A percentile compares a stretch with the other conserved stretches of the same genome.
Conservation (phyloP, 176 grass and related monocot genomes). For the Bonia amplexicaulis region DNA sequence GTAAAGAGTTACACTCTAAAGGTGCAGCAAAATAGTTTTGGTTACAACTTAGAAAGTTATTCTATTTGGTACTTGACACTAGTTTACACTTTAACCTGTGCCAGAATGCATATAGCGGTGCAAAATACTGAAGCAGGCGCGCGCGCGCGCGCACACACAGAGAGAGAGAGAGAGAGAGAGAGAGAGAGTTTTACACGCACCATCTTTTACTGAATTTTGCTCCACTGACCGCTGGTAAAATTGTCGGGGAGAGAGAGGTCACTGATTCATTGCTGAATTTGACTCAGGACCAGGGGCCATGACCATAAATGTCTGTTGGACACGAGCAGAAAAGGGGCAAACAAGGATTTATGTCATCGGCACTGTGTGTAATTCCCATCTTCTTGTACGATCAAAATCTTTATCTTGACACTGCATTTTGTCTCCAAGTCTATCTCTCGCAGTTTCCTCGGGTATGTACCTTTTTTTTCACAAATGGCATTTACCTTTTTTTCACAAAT, state of each 20-base stretch:
- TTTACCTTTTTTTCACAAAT: background rate
- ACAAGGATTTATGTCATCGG: background rate
- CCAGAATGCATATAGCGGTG: background rate
- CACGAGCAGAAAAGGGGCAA: slow-evolving; percentile 15
- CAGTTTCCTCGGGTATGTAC: background rate
- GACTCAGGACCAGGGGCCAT: slow-evolving; percentile 1
- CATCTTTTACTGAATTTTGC: background rate
- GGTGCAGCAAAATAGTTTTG: background rate
- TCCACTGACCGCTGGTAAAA: background rate
- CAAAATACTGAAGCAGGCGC: background rate
- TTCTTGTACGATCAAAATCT: slow-evolving; percentile 12
- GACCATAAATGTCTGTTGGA: slow-evolving; percentile 27
- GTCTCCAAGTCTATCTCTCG: background rate
- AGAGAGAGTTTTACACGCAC: background rate
- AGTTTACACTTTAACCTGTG: background rate
- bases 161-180: too few species aligned
- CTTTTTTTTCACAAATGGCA: background rate
- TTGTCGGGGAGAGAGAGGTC: background rate
- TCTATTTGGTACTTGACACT: background rate
- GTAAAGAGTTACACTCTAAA: background rate
- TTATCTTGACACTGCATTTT: slow-evolving; percentile 15
- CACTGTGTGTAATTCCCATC: background rate
- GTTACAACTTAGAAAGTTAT: background rate
- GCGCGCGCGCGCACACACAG: too few species aligned
- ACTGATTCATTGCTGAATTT: slow-evolving; percentile 5